Conservation (phyloP, 306 rosid genomes). For the Malus asiatica region DNA sequence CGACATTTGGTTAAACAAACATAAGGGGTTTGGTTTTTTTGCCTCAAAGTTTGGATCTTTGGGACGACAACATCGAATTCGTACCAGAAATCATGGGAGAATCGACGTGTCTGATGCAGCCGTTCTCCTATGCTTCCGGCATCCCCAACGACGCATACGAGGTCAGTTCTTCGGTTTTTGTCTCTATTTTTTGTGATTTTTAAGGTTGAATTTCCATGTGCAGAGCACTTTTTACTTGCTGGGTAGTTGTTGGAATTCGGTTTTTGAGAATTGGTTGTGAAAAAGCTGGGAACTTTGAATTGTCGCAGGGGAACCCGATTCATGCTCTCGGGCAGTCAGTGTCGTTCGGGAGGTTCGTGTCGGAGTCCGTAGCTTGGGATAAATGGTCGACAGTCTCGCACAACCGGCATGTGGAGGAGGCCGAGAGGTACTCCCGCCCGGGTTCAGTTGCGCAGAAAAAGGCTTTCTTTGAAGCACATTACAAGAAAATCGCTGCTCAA, state of each 20-base stretch:
- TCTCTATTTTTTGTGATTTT: neutral
- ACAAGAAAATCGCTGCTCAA: conserved; percentile 87
- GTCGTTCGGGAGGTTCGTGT: conserved; percentile 81
- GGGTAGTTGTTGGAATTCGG: neutral
- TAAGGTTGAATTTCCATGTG: neutral
- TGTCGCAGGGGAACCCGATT: conserved; percentile 52
- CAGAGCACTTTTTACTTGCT: neutral
- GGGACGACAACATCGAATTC: conserved; percentile 5
- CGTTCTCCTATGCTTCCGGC: conserved; percentile 80
- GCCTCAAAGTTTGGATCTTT: conserved; percentile 35
- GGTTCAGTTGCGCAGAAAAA: conserved; percentile 98
- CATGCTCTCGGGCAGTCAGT: conserved; percentile 81
- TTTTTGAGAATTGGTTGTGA: neutral
- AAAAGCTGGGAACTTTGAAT: neutral
- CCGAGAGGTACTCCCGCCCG: conserved; percentile 68
- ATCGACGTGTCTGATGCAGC: conserved; percentile 85
- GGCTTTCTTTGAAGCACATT: conserved; percentile 98
- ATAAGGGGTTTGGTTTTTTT: conserved; percentile 11
- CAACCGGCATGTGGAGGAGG: conserved; percentile 94
- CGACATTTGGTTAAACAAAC: neutral
- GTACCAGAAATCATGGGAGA: conserved; percentile 56
- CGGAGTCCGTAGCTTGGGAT: conserved; percentile 84
- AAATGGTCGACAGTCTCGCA: conserved; percentile 80
- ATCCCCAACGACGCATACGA: conserved; percentile 63
- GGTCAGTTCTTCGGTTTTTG: conserved; percentile 28